Base-by-base conservation (phyloP, 345 rosid species). In the Theobroma cacao region DNA sequence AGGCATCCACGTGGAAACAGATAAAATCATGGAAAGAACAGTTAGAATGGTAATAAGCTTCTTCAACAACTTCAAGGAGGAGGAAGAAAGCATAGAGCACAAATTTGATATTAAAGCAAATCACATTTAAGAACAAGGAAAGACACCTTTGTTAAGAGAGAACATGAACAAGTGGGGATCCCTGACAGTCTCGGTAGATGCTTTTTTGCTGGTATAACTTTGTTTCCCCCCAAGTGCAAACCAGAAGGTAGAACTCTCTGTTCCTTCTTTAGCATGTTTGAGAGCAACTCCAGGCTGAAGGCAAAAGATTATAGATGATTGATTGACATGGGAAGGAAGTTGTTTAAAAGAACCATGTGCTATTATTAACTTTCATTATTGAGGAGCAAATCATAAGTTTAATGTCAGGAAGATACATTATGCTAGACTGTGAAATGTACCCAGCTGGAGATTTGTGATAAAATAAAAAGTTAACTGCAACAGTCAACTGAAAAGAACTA, bases 211-310 rank as follows among this genome's bases (percentile, higher is more conserved):
- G 77, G 87, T 89, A 89, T 90, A 91, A 82, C 85, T 88, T 86
- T 97, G 98, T 86, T 97, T 97, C 50, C 98, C 99, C 79, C 99
- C 99, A 80, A 97, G 94, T 75, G 98, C 90, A 88, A 79, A 88
- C 99, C 99, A 97, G 85, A 97, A 97, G 75, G 97, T 78, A 31
- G 98, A 92, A 86, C 91, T 97, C 87, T 94, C 99, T 22, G 98
- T 93, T 75, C 99, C 99, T 86, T 97, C 99, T 82, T 94, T 96
- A 52, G 94, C 91, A 84, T 92, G 97, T 86, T 96, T 96, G 79
- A 96, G 45, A 85, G 90, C 68, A 78, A 80, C 88, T 79, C 98
- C 99, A 45, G 98, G 97, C 99, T 97, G 90, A 83, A 56, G 12
- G n/a, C 34, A 58, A 31, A 33, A 73, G 17, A 60, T 75, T 33